Base-by-base conservation (phyloP, 306 rosid genomes). In the Macrotyloma uniflorum region DNA sequence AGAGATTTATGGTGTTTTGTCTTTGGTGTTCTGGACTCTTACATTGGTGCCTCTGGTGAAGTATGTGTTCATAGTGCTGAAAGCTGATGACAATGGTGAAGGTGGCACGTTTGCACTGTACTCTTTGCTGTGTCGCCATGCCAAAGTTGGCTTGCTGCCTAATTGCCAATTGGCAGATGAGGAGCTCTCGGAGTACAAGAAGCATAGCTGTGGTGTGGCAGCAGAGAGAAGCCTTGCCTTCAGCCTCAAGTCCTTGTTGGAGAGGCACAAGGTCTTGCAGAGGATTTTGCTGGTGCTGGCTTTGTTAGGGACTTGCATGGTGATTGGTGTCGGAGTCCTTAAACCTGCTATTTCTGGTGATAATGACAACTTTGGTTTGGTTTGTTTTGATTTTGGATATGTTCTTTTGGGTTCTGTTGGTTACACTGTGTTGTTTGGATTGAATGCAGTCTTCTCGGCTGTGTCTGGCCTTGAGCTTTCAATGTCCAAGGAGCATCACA, bases 101-200 rank as follows among this genome's bases (percentile, higher is more conserved):
- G 99, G 99, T 77, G 99, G 99, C 68, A 95, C 98, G 13, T 95
- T 95, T 83, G 99, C 99, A 10, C 76, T 95, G 64, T 95, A 95
- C 83, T 95, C 99, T 18, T 85, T 93, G 88, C 85, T 95, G 54
- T 95, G 99, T 79, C 85, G 99, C 42, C 91, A 93, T 58, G 98
- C 94, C 75, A 74, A 89, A 74, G 89, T 95, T 51, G 86, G 90
- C 58, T 87, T 90, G 13, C 65, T 95, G 71, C 98, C 97, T 30
- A 93, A 91, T 86, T 72, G 82, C 63, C 99, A 95, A 79, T 9
- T 77, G 47, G 96, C 91, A 1, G 98, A 95, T 70, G 90, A 90
- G 83, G 94, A 93, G 70, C 85, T 95, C 35, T 72, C 86, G 0
- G 93, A 90, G 57, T 95, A 91, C 85, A 92, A 84, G 85, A 89